phyloP scores from a whole-genome alignment of 2,329 filamentous ascomycete species.

The Fusarium domesticum region DNA sequence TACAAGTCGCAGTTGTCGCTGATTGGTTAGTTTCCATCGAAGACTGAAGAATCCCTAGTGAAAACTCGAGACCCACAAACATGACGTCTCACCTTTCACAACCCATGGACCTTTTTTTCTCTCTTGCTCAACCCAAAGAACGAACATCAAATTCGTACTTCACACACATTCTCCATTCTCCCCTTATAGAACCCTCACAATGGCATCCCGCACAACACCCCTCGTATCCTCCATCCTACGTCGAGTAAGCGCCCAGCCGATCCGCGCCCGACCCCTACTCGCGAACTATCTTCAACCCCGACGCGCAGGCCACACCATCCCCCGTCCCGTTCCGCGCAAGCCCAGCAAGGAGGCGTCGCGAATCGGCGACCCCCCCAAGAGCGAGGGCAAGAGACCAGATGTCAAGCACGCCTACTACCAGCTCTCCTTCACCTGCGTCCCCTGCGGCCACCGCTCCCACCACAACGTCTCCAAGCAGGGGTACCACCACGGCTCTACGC shows the following conservation, averaged over 20 bases:
- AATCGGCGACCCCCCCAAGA: conserved; percentile 20
- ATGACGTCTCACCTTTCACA: conserved; percentile 22
- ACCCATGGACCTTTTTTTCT: conserved; percentile 3
- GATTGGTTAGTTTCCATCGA: conserved; percentile 20
- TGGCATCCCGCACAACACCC: conserved; percentile 30
- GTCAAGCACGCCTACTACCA: conserved; percentile 68
- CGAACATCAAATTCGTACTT: conserved; percentile 2
- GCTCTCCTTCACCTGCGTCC: conserved; percentile 88
- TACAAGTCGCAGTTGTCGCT: conserved; percentile 11
- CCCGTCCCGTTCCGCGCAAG: conserved; percentile 30
- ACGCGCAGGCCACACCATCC: conserved; percentile 37
- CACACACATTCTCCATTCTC: conserved; percentile 1
- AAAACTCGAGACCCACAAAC: conserved; percentile 10
- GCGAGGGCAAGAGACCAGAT: conserved; percentile 32
- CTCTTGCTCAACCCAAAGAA: conserved; percentile 8
- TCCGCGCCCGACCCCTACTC: conserved; percentile 14
- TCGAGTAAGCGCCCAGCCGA: conserved; percentile 16
- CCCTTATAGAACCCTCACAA: conserved; percentile 10
- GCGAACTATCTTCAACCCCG: conserved; percentile 6
- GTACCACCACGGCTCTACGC: conserved; percentile 84
- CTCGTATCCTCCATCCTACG: conserved; percentile 17
- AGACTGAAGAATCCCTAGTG: conserved; percentile 6
- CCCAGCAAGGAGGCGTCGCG: conserved; percentile 10
- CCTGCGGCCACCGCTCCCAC: conserved; percentile 74
- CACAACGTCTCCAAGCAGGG: conserved; percentile 91